A percentile compares a stretch with the other conserved stretches of the same genome.
Evolutionary conservation across 805 yeast species (phyloP).

Genomic region (Torulaspora franciscae): DNA sequence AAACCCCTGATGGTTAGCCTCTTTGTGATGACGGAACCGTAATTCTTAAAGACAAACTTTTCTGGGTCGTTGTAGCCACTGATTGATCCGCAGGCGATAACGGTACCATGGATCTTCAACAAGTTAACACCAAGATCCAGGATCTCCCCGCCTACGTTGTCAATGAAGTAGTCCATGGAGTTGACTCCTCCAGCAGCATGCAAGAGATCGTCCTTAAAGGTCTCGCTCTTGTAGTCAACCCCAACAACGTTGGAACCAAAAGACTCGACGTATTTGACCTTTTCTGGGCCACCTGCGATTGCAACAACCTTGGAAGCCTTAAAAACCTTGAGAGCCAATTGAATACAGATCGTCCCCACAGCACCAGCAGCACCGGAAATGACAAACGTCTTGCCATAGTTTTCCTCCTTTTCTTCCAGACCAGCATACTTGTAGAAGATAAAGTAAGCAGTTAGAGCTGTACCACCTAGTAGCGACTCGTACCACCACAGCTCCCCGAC

Average conservation of each 20-base stretch:
- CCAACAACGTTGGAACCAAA: slow-evolving; percentile 50
- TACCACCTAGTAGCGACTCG: slow-evolving; percentile 49
- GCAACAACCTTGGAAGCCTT: slow-evolving; percentile 56
- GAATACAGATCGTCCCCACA: slow-evolving; percentile 59
- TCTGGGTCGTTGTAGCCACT: slow-evolving; percentile 49
- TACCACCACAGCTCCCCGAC: slow-evolving; percentile 41
- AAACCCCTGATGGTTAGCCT: slow-evolving; percentile 52
- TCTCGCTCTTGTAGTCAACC: slow-evolving; percentile 48
- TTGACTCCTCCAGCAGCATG: slow-evolving; percentile 43
- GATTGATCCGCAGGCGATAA: slow-evolving; percentile 62
- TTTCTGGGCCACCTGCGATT: slow-evolving; percentile 55
- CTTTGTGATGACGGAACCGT: slow-evolving; percentile 44
- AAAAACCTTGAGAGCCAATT: slow-evolving; percentile 49
- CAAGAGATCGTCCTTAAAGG: slow-evolving; percentile 36
- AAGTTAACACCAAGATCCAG: slow-evolving; percentile 41
- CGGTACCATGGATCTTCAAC: slow-evolving; percentile 39
- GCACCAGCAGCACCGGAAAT: slow-evolving; percentile 70
- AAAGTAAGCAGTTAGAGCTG: slow-evolving; percentile 58
- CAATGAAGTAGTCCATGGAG: slow-evolving; percentile 51
- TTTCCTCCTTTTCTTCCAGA: slow-evolving; percentile 38
- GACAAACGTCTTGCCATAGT: slow-evolving; percentile 43
- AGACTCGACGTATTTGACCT: slow-evolving; percentile 49
- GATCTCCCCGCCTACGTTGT: slow-evolving; percentile 60
- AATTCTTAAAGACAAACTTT: slow-evolving; percentile 38
- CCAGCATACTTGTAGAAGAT: slow-evolving; percentile 50